Percentiles rank a stretch among this genome's conserved stretches.
phyloP scores from a whole-genome alignment of 306 rosid genomes.

The Heteromeles arbutifolia region DNA sequence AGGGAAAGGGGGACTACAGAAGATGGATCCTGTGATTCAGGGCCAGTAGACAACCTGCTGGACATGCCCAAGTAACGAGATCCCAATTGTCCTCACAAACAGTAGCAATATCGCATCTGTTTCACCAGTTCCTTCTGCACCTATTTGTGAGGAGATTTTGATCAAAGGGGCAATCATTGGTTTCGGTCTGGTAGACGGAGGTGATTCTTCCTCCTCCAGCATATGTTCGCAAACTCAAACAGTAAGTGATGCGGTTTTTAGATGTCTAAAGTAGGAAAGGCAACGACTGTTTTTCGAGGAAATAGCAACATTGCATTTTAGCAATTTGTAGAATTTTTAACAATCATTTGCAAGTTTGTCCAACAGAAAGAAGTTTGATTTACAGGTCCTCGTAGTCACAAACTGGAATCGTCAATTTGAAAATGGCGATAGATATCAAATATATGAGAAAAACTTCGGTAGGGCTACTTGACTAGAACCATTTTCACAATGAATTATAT shows the following conservation, averaged over 20 bases:
- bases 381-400: not conserved
- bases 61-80: not conserved
- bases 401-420: not conserved
- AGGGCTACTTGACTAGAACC: not conserved
- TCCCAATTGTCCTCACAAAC: not conserved
- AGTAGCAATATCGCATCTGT: not conserved
- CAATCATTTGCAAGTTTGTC: too few species aligned
- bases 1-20: conserved; percentile 2
- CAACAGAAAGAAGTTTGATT: not conserved
- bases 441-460: too few species aligned
- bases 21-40: conserved; percentile 3
- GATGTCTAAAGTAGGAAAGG: too few species aligned
- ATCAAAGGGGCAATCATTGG: conserved; percentile 16
- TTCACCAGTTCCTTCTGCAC: conserved; percentile 20
- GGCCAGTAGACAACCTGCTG: not conserved
- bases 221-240: too few species aligned
- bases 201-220: too few species aligned
- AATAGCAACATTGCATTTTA: too few species aligned
- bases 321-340: too few species aligned
- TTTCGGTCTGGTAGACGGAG: not conserved
- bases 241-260: too few species aligned
- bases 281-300: too few species aligned
- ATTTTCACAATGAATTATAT: not conserved
- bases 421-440: not conserved
- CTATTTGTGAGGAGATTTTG: conserved; percentile 12